phyloP scores from a whole-genome alignment of 441 rosid species.

The Euphorbia schlechtendalii region DNA sequence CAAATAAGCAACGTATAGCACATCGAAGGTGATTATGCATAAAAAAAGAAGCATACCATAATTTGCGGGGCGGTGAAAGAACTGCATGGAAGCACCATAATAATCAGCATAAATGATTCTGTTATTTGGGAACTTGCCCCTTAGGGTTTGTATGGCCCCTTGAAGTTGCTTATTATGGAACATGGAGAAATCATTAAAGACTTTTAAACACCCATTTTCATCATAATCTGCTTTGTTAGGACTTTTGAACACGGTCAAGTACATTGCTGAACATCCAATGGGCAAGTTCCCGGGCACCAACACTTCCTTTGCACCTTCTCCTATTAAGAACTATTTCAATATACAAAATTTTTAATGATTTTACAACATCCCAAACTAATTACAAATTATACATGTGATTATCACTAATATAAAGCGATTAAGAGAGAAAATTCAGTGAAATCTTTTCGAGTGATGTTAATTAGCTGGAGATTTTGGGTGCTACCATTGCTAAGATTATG shows the following conservation, averaged over 20 bases:
- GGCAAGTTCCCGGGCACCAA: conserved; percentile 70
- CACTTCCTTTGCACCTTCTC: conserved; percentile 61
- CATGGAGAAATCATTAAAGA: conserved; percentile 36
- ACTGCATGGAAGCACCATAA: conserved; percentile 48
- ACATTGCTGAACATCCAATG: conserved; percentile 46
- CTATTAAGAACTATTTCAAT: conserved; percentile 42
- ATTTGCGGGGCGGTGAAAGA: conserved; percentile 38
- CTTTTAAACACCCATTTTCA: conserved; percentile 40
- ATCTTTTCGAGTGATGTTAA: too few species aligned
- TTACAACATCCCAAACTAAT: too few species aligned
- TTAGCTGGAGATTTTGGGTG: too few species aligned
- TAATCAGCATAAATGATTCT: conserved; percentile 64
- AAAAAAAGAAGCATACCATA: conserved; percentile 33
- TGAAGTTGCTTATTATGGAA: conserved; percentile 48
- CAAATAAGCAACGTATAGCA: too few species aligned
- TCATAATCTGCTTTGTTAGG: conserved; percentile 35
- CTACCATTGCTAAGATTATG: too few species aligned
- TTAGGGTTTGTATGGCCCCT: conserved; percentile 28
- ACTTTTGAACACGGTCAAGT: conserved; percentile 39
- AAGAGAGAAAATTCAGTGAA: too few species aligned
- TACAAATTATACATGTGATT: too few species aligned
- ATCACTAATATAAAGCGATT: too few species aligned
- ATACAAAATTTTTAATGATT: too few species aligned
- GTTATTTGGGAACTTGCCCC: conserved; percentile 42
- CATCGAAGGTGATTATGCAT: too few species aligned